A percentile compares a stretch with the other conserved stretches of the same genome.
Evolutionary conservation across 805 yeast genomes (phyloP).

Genomic region (Zygosaccharomyces rouxii): DNA sequence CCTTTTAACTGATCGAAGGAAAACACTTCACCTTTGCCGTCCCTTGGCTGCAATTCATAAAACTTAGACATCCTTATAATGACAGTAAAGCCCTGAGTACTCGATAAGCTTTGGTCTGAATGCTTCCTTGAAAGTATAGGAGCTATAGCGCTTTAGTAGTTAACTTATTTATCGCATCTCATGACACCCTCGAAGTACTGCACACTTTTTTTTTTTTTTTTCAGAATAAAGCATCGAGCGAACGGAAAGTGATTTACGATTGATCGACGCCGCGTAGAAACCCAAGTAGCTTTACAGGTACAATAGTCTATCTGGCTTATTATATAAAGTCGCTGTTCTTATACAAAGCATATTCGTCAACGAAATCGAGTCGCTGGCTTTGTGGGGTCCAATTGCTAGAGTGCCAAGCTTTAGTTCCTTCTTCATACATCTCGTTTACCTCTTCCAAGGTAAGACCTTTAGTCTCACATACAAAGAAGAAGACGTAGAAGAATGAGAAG

Average conservation of each 20-base stretch:
- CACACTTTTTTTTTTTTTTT: not conserved
- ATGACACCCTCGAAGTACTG: no score
- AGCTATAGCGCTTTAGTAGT: not conserved
- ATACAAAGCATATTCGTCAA: constrained; percentile 17
- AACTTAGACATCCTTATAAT: constrained; percentile 41
- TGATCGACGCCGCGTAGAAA: not conserved
- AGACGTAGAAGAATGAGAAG: constrained; percentile 55
- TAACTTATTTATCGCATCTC: not conserved
- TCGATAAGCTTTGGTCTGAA: not conserved
- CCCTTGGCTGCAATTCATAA: constrained; percentile 61
- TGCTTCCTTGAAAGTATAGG: not conserved
- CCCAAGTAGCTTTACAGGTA: not conserved
- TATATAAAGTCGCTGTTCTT: not conserved
- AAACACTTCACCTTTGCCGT: constrained; percentile 53
- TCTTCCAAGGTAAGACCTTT: constrained; percentile 77
- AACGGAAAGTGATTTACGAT: not conserved
- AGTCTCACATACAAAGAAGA: constrained; percentile 69
- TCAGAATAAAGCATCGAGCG: not conserved
- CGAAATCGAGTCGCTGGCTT: constrained; percentile 7
- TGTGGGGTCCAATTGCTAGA: constrained; percentile 47
- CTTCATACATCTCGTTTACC: constrained; percentile 58
- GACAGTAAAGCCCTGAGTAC: not conserved
- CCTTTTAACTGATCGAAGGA: constrained; percentile 63
- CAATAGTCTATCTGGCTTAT: not conserved
- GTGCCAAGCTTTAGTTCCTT: constrained; percentile 40